Percentiles rank a stretch among this genome's conserved stretches.
phyloP scores from a whole-genome alignment of 2,329 filamentous ascomycete genomes.

The Leptographium galeiforme region DNA sequence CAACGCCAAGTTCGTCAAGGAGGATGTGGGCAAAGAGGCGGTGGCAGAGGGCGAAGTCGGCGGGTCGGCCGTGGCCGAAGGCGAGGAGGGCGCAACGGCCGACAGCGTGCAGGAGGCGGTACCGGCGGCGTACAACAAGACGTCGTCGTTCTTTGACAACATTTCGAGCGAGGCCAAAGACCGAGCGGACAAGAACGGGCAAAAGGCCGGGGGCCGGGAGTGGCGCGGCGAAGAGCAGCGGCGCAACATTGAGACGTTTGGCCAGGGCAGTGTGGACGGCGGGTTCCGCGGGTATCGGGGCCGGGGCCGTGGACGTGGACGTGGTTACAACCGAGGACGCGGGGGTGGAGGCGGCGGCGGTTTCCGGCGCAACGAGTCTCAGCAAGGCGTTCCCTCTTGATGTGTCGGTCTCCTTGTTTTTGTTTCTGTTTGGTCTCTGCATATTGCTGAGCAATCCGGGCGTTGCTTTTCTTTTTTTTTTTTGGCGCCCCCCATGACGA shows the following conservation, averaged over 20 bases:
- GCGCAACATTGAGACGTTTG: constrained; percentile 95
- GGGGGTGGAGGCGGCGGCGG: constrained; percentile 17
- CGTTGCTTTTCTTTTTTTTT: not conserved
- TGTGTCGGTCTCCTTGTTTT: not conserved
- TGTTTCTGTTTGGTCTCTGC: not conserved
- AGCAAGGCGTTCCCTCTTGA: constrained; percentile 2
- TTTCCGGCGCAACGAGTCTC: constrained; percentile 8
- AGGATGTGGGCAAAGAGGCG: constrained; percentile 77
- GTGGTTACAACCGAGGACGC: constrained; percentile 26
- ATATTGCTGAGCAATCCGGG: not conserved
- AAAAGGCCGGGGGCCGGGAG: constrained; percentile 65
- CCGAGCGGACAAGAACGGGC: constrained; percentile 56
- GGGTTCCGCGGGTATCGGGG: constrained; percentile 65
- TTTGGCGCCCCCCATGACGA: not conserved
- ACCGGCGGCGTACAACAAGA: constrained; percentile 65
- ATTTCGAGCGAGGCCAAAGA: constrained; percentile 92
- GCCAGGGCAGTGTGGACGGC: constrained; percentile 85
- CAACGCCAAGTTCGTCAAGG: constrained; percentile 82
- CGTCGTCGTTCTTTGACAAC: constrained; percentile 91
- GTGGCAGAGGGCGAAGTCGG: constrained; percentile 43
- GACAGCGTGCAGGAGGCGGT: constrained; percentile 16
- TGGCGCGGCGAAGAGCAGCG: constrained; percentile 88
- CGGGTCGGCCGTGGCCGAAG: constrained; percentile 17
- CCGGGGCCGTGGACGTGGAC: constrained; percentile 60
- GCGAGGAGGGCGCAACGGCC: constrained; percentile 2